Evolutionary conservation across 345 rosid species (phyloP), one percentile per base, ranked within the genome.

Genomic region (Bruguiera gymnorhiza): DNA sequence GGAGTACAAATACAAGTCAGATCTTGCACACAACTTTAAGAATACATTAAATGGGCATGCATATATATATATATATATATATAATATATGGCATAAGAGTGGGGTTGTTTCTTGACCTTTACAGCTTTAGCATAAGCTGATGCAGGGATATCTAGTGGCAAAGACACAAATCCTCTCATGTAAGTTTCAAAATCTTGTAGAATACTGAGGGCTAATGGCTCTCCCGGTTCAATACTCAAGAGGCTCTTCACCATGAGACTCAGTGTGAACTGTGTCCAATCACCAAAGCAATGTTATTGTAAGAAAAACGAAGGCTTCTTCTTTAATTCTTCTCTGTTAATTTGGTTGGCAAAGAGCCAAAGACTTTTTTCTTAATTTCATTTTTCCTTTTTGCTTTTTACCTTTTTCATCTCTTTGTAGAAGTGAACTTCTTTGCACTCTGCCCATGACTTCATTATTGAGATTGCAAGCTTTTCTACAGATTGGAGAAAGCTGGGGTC

Each of bases 131-230:
- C 74, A 60, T 88, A 93, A 51, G 85, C 70, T 26, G 88, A 86
- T 20, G 96, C 96, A 29, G 97, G 98, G 70, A 88, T 63, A 21
- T 83, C 76, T 31, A 93, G 8, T 10, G 97, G 97, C 79, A 88
- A 77, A 30, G 97, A 90, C 51, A 90, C 80, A 31, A 93, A 93
- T 2, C 98, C 98, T 82, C 80, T 88, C 97, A 90, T 88, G 79
- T 82, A 93, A 11, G 90, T 85, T 73, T 69, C 70, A 73, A 86
- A 90, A 70, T 93, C 92, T 68, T 83, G 72, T 52, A 87, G 75
- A 53, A 90, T 84, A 78, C 71, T 80, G 43, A 58, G 48, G 62
- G 89, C 87, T 60, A 75, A 60, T 32, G 85, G 83, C 60, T 87
- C 91, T 66, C 80, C 93, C 51, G 89, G 83, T 48, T 82, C 86